Base-by-base conservation (phyloP, 495 filamentous ascomycete genomes). In the Aspergillus hancockii region DNA sequence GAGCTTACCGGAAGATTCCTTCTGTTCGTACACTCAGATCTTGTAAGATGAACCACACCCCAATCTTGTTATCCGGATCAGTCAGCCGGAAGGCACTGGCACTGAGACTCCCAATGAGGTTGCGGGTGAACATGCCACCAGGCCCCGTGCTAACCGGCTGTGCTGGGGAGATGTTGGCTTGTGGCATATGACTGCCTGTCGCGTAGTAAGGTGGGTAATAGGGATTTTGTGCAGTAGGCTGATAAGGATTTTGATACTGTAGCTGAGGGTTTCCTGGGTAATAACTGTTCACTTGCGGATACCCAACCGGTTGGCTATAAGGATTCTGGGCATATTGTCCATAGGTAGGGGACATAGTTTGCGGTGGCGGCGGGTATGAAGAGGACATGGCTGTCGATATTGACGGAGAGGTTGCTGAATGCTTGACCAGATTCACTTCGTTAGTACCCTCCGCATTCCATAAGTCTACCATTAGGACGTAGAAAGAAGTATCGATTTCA, bases 11-110 rank as follows among this genome's bases (percentile, higher is more conserved):
- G 75, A 97, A 98, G 54, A 75, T 79, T 16, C 94, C 94, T 71
- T 98, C 94, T 8, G 92, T 97, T 49, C 94, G 81, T 25, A 98
- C 93, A 65, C 91, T 96, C 13, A 98, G 76, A 78, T 98, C 94
- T 72, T 97, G 94, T 41, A 98, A 79, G 60, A 98, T 90, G 63
- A 98, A 98, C 94, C 94, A 98, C 49, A 96, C 92, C 10, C 92
- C 92, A 57, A 91, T 88, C 70, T 92, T 90, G 62, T 92, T 88
- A 41, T 90, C 83, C 0, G 88, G 84, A 59, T 98, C 92, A 0
- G 84, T 87, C 53, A 98, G 79, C 49, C 90, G 85, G 71, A 93
- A 95, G 4, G 94, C 94, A 69, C 91, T 96, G 49, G 92, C 93
- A 49, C 90, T 88, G 25, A 97, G 79, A 68, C 91, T 96, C 16